Conservation (phyloP, 1,139 yeast species). For the Kazachstania sp. region DNA sequence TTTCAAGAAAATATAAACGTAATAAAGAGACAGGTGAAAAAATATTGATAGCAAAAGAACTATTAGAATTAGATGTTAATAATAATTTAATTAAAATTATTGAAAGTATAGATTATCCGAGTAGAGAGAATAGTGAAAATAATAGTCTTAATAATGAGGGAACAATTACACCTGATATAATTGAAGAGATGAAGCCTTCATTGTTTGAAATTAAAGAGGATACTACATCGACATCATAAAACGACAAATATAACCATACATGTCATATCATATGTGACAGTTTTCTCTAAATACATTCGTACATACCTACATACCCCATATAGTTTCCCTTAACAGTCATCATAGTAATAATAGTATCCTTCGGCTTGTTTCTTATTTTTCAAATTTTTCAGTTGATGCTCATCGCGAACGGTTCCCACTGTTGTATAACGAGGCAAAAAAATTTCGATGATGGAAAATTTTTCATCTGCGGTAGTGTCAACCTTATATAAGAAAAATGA, state of each 20-base stretch:
- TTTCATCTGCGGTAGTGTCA: background rate
- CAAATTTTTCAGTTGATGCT: too few relatives aligned
- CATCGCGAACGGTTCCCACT: too few relatives aligned
- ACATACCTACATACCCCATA: too few relatives aligned
- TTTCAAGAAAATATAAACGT: constrained; percentile 32
- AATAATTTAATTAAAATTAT: constrained; percentile 10
- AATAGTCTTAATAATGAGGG: background rate
- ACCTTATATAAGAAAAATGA: background rate
- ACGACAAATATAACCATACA: background rate
- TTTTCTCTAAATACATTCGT: too few relatives aligned
- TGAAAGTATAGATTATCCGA: constrained; percentile 1
- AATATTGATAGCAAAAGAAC: constrained; percentile 29
- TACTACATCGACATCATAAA: background rate
- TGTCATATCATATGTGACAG: too few relatives aligned
- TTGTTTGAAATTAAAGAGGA: constrained; percentile 1
- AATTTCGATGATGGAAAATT: background rate
- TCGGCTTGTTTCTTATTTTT: too few relatives aligned
- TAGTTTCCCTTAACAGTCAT: too few relatives aligned
- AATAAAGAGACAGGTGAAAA: constrained; percentile 35
- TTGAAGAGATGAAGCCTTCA: background rate
- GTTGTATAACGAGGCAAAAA: background rate
- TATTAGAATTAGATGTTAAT: constrained; percentile 20
- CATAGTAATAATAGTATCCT: too few relatives aligned
- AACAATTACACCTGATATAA: background rate
- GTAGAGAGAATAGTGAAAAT: background rate